Base-by-base conservation (phyloP, 345 rosid genomes). In the Clarkia xantiana region DNA sequence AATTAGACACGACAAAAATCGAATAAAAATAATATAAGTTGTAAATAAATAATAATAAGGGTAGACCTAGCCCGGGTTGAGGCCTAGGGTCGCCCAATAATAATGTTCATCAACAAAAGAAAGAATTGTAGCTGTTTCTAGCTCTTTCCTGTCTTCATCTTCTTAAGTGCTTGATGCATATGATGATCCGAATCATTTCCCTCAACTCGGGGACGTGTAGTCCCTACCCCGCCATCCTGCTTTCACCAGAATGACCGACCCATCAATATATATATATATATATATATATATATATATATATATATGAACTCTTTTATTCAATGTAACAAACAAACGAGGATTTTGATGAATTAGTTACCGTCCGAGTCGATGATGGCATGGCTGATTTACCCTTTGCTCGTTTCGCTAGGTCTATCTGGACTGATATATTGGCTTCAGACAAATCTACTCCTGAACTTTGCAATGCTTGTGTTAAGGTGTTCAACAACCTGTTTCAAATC, bases 401-500 rank as follows among this genome's bases (percentile, higher is more conserved):
- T 68, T 91, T 91, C 47, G 94, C 95, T 0, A 91, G 71, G 54
- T 87, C 84, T 10, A 91, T 84, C 60, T 91, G 78, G 47, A 91
- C 95, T 5, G 96, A 84, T 60, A 91, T 66, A 73, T 66, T 87
- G 61, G 96, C 95, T 67, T 74, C 67, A 13, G 99, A 76, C 51
- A 91, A 68, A 68, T 91, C 96, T 43, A 91, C 90, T 52, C 99
- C 99, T 39, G 94, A 78, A 47, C 67, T 77, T 63, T 82, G 80
- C 58, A 91, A 69, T 25, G 94, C 90, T 75, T 75, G 85, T 14
- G 80, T 87, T 49, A 91, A 56, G 41, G 84, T 76, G 56, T 72
- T 82, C 53, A 87, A 59, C 71, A 91, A 71, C 71, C 99, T 91
- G 78, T 64, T 54, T 40, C 49, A 59, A 29, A 22, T 5, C 45